Evolutionary conservation across 345 rosid species (phyloP), one percentile per base, ranked within the genome.

Genomic region (Ceriops decandra): DNA sequence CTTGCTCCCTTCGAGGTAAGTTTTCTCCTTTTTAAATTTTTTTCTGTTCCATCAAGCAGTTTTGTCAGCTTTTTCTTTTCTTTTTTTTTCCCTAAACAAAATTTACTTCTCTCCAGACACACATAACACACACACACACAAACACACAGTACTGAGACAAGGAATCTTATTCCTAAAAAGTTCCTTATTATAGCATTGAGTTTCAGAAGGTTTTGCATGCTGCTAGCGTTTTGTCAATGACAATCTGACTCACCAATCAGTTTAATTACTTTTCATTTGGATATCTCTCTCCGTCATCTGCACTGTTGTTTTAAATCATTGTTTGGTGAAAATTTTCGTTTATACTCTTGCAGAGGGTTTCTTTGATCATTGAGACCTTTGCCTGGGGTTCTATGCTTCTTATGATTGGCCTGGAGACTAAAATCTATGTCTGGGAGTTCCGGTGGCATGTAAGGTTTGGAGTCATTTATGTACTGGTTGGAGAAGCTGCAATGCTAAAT

Each of bases 391-490:
- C 73, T 65, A 72, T 72, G 76, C 52, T 76, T 46, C 10, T 68
- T 33, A 72, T 76, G 80, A 31, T 72, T 47, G 61, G 73, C 53
- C 51, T 76, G 62, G 80, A 76, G 63, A 76, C 76, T 49, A 76
- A 63, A 59, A 64, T 76, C 7, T 76, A 76, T 21, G 60, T 72
- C 57, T 54, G 63, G 56, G 68, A 76, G 62, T 72, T 76, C 35
- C 76, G 80, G 27, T 76, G 80, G 80, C 72, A 76, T 51, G 80
- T 76, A 31, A 65, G 80, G 21, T 76, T 76, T 52, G 80, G 80
- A 63, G 80, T 76, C 60, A 7, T 76, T 30, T 76, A 76, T 63
- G 76, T 63, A 17, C 27, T 76, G 64, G 66, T 72, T 30, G 80
- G 76, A 63, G 76, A 76, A 68, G 75, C 73, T 36, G 76, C 69